Evolutionary conservation across 2,329 filamentous ascomycete species (phyloP), one percentile per base, ranked within the genome.

Genomic region (Chalaropsis thielavioides): DNA sequence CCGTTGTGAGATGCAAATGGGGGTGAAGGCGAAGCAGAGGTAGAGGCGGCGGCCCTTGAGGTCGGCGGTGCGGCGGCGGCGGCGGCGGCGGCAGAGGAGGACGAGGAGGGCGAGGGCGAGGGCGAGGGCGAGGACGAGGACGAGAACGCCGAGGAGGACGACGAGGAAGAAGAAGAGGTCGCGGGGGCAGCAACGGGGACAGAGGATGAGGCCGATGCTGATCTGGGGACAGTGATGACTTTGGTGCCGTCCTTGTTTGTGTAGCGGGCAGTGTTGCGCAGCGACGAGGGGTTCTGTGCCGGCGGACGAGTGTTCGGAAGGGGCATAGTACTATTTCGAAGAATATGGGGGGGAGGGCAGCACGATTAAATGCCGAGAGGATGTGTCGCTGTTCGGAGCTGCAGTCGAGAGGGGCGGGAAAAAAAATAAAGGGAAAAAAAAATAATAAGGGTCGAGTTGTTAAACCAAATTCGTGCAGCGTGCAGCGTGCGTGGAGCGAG

Each of bases 171-270:
- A 15, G 51, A 19, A 40, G 81, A 35, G 75, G 76, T 44, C 81
- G 80, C 64, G 80, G 78, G 6, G 31, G 6, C 31, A 31, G 6
- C 31, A 6, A 6, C 69, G 81, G 79, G 56, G 81, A 79, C 19
- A 58, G 11, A 19, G 24, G 46, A 51, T 13, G 46, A 58, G 31
- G 27, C 19, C 80, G 78, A 65, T 83, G 80, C 68, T 79, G 74
- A 63, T 73, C 86, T 85, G 38, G 83, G 83, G 15, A 86, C 80
- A 54, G 82, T 85, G 72, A 86, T 86, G 73, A 84, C 84, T 76
- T 87, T 87, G 68, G 83, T 85, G 67, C 84, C 84, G 76, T 87
- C 83, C 73, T 86, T 86, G 71, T 85, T 86, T 67, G 80, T 83
- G 72, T 86, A 85, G 71, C 84, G 86, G 35, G 83, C 79, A 19